These are phyloP conservation scores for Fusarium siculi DNA, from an alignment of 2,329 filamentous ascomycete genomes.

Conservation along the genomic window DNA sequence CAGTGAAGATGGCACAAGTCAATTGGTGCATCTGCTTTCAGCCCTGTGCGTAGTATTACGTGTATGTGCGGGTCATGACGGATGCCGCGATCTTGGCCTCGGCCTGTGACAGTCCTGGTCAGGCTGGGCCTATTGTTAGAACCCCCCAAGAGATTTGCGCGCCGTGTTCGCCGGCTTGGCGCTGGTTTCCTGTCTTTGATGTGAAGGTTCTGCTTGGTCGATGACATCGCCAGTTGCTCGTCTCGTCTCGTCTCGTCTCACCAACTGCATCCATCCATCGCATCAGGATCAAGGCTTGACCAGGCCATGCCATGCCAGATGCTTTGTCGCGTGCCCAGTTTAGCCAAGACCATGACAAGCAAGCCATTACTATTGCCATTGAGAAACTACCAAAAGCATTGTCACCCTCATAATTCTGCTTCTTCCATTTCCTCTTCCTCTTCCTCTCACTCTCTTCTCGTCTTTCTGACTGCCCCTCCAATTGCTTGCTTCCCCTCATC, in stretches of 20 bases:
- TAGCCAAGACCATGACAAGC: slow-evolving; percentile 19
- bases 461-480: slow-evolving; percentile 12
- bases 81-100: slow-evolving; percentile 24
- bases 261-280: slow-evolving; percentile 4
- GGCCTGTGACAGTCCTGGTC: background rate
- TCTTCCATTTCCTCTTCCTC: background rate
- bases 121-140: background rate
- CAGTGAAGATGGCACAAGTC: background rate
- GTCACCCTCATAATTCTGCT: slow-evolving; percentile 6
- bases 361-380: background rate
- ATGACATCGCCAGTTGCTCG: slow-evolving; percentile 19
- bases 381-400: slow-evolving; percentile 7
- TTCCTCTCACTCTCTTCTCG: background rate
- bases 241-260: slow-evolving; percentile 8
- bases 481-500: slow-evolving; percentile 18
- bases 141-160: slow-evolving; percentile 16
- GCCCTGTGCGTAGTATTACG: slow-evolving; percentile 36
- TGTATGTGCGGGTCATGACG: slow-evolving; percentile 38
- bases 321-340: slow-evolving; percentile 30
- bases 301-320: background rate
- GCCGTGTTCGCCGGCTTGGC: slow-evolving; percentile 38
- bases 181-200: slow-evolving; percentile 10
- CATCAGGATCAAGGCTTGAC: slow-evolving; percentile 6
- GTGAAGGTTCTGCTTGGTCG: slow-evolving; percentile 10
- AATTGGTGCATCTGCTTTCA: slow-evolving; percentile 26